Evolutionary conservation across 306 rosid genomes (phyloP), one percentile per base, ranked within the genome.

Genomic region (Lathyrus tuberosus): DNA sequence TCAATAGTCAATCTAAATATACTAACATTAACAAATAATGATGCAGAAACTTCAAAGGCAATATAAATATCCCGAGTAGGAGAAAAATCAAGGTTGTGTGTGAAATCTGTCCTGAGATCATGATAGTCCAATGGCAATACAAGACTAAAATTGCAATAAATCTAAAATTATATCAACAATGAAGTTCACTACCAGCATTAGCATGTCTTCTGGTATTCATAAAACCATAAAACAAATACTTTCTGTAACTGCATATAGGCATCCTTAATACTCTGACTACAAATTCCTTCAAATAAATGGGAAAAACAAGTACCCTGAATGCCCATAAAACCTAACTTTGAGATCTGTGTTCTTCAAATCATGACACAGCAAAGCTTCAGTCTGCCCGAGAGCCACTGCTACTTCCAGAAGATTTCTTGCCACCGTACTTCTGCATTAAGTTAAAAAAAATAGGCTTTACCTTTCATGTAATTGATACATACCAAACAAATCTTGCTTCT

Each of bases 351-450:
- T 69, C 78, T 78, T 76, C 66, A 62, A 69, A 65, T 40, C 65
- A 30, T 33, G 81, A 57, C 62, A 69, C 53, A 38, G 53, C 44
- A 35, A 33, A 49, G 73, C 83, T 71, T 88, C 81, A 88, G 60
- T 83, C 87, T 31, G 79, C 81, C n/a, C 82, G 79, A 73, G 76
- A 22, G 48, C 78, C 75, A 57, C 82, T 69, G 72, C 87, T 62
- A 56, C 87, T 79, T 15, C 82, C 67, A 69, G 65, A 78, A 69
- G 83, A 18, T 62, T 48, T 85, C 73, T 76, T 86, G 31, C 87
- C 83, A 9, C 80, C 70, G 8, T 86, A 81, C 51, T 70, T 83
- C 90, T 86, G 86, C 49, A 60, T 69, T 38, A 12, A 16, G 37
- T 57, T 10, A 54, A 61, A 67, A 17, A 2, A 18, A 41, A 35